Base-by-base conservation (phyloP, 352 stramenopile species). In the Pythium vanterpoolii region DNA sequence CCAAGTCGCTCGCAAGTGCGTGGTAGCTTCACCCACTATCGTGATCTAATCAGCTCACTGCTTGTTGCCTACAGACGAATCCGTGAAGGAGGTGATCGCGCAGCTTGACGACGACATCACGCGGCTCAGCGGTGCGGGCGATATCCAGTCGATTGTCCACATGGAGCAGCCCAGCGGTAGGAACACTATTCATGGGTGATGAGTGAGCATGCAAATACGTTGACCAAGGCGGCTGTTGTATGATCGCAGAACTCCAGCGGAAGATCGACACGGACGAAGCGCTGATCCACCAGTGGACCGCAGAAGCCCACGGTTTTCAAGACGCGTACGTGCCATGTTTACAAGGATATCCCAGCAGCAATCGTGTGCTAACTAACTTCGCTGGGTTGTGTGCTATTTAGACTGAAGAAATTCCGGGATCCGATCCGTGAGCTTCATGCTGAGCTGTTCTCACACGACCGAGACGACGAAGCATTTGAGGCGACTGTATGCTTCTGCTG, bases 21-120 rank as follows among this genome's bases (percentile, higher is more conserved):
- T 64, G 26, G 10, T 19, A 9, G 18, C 10, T 46, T 9, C 13
- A 28, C 4, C 4, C 16, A 26, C 27, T 27, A 8, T n/a, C n/a
- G n/a, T n/a, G n/a, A n/a, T n/a, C n/a, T n/a, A n/a, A n/a, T n/a
- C n/a, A n/a, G n/a, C n/a, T n/a, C n/a, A n/a, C n/a, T n/a, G n/a
- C 23, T n/a, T 21, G 38, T 42, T 39, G 21, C 1, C 6, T 49
- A 42, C 39, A 89, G 79, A 89, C 33, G 57, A 62, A 18, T 55
- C 79, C 6, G 24, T 86, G 9, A 79, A 70, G 11, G 68, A 86
- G 34, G 68, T 67, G 4, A 79, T 86, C 40, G 44, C 61, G 9
- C 68, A 79, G n/a, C 58, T 89, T 21, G 73, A 73, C 21, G 73
- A 86, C 30, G 76, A 86, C 44, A 87, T 87, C 36, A 73, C 71